Evolutionary conservation across 805 yeast species (phyloP).

Genomic region (Yamadazyma ubonensis): DNA sequence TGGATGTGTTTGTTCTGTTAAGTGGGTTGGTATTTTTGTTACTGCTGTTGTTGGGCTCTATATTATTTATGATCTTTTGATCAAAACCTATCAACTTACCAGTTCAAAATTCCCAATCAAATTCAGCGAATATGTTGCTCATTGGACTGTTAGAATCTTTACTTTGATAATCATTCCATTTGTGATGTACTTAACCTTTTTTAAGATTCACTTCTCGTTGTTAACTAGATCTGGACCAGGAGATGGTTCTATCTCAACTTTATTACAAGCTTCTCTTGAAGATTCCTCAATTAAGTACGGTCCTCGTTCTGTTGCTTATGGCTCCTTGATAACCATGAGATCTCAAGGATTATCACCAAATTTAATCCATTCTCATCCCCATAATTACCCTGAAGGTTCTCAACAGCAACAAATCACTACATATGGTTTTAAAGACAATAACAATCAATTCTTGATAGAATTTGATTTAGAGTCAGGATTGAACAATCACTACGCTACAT

Average conservation of each 20-base stretch:
- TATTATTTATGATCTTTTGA: slow-evolving; percentile 51
- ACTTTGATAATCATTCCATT: slow-evolving; percentile 72
- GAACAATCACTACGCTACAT: slow-evolving; percentile 30
- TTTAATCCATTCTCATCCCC: slow-evolving; percentile 84
- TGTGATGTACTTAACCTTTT: slow-evolving; percentile 64
- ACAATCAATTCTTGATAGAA: slow-evolving; percentile 79
- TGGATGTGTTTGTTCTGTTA: slow-evolving; percentile 82
- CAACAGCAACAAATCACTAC: slow-evolving; percentile 93
- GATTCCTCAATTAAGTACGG: slow-evolving; percentile 65
- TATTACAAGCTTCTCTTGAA: slow-evolving; percentile 82
- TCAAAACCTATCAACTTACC: slow-evolving; percentile 40
- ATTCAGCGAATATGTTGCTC: slow-evolving; percentile 42
- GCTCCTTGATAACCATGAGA: slow-evolving; percentile 63
- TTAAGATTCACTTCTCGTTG: slow-evolving; percentile 77
- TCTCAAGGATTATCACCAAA: slow-evolving; percentile 73
- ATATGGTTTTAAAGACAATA: slow-evolving; percentile 83
- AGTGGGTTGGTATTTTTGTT: slow-evolving; percentile 80
- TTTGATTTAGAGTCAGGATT: slow-evolving; percentile 48
- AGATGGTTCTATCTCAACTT: slow-evolving; percentile 84
- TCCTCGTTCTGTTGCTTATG: slow-evolving; percentile 63
- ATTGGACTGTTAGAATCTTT: slow-evolving; percentile 71
- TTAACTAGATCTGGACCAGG: slow-evolving; percentile 87
- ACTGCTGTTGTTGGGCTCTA: slow-evolving; percentile 62
- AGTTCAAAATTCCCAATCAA: slow-evolving; percentile 16
- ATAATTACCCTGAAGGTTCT: slow-evolving; percentile 86